These are phyloP conservation scores for Styphnolobium japonicum DNA, from an alignment of 306 rosid genomes.

Conservation along the genomic window DNA sequence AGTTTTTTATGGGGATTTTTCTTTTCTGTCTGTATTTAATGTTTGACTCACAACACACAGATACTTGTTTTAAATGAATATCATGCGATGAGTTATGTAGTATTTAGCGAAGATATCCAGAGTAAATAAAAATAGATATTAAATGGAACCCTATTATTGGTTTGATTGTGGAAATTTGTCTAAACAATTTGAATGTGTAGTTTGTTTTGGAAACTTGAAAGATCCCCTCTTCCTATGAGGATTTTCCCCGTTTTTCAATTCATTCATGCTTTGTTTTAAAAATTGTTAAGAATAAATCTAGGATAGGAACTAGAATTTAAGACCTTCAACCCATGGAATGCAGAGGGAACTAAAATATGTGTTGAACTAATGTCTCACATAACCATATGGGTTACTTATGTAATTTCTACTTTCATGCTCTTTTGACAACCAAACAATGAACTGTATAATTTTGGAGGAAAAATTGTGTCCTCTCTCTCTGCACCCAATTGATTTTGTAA, in stretches of 20 bases:
- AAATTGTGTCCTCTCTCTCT: not conserved
- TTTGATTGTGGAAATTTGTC: not conserved
- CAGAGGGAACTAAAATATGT: not conserved
- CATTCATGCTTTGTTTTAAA: not conserved
- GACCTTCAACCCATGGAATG: not conserved
- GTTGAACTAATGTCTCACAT: not conserved
- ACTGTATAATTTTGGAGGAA: not conserved
- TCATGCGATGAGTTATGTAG: not conserved
- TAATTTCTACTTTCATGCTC: not conserved
- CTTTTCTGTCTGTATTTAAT: not conserved
- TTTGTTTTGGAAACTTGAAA: not conserved
- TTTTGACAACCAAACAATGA: not conserved
- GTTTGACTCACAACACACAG: not conserved
- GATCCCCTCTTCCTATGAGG: not conserved
- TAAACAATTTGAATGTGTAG: not conserved
- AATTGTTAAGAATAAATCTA: not conserved
- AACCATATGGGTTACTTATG: not conserved
- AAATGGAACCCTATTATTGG: not conserved
- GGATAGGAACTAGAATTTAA: not conserved
- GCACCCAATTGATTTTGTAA: not conserved
- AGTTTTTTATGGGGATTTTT: not conserved
- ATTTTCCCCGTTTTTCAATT: not conserved
- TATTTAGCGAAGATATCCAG: not conserved
- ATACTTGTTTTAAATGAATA: slow-evolving; percentile 3
- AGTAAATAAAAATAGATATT: not conserved